Evolutionary conservation across 257 asterid species (phyloP).

Genomic region (Solanum megistacrolobum): DNA sequence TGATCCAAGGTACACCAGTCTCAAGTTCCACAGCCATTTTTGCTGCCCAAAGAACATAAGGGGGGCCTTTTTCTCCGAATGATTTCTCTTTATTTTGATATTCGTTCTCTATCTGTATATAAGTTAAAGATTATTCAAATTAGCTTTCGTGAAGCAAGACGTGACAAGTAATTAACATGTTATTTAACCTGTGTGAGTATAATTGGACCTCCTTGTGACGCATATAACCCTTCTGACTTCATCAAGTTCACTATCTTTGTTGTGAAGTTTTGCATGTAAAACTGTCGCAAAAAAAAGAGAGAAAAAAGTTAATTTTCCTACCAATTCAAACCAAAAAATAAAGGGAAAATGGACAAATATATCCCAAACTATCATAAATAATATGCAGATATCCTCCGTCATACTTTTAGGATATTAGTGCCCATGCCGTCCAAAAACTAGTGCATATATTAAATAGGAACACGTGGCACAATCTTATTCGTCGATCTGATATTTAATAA

Average conservation of each 20-base stretch:
- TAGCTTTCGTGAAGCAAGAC: neutral
- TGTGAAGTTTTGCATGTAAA: constrained; percentile 58
- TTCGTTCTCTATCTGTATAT: constrained; percentile 73
- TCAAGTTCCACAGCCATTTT: constrained; percentile 61
- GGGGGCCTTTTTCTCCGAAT: constrained; percentile 40
- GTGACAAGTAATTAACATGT: neutral
- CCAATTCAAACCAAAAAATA: neutral
- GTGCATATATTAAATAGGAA: no score
- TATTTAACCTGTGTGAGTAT: constrained; percentile 63
- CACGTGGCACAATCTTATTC: no score
- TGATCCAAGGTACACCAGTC: constrained; percentile 87
- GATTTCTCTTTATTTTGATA: constrained; percentile 55
- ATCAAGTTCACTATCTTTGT: constrained; percentile 61
- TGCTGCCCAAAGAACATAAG: constrained; percentile 84
- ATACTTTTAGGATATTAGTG: no score
- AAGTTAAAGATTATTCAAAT: no score
- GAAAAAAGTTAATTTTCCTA: neutral
- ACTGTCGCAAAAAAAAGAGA: constrained; percentile 16
- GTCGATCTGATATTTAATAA: no score
- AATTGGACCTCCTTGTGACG: constrained; percentile 93
- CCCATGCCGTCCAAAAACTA: no score
- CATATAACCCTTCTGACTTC: constrained; percentile 63
- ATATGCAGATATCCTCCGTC: no score
- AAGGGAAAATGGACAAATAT: no score
- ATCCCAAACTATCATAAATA: no score